These are phyloP conservation scores for Herpetomonas tarakana DNA, from an alignment of 208 protist species.

Conservation along the genomic window DNA sequence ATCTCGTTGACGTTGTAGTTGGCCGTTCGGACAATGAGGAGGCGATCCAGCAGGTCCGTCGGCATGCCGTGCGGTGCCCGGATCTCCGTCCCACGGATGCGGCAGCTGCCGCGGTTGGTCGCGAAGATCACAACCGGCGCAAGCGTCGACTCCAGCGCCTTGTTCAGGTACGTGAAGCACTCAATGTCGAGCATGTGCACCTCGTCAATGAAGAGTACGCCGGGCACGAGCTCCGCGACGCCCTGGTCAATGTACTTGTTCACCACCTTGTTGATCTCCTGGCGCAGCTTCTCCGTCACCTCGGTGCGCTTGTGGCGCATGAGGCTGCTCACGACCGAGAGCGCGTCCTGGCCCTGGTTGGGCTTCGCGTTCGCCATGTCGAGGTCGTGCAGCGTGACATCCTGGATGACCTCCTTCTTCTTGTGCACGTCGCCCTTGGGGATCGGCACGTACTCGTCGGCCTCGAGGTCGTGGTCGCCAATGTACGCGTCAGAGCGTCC, in stretches of 20 bases:
- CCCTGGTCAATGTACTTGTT: slow-evolving; percentile 99
- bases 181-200: slow-evolving; percentile 99
- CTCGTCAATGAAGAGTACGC: slow-evolving; percentile 99
- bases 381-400: slow-evolving; percentile 99
- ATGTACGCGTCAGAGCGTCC: slow-evolving; percentile 96
- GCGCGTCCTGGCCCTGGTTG: slow-evolving; percentile 96
- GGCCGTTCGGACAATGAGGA: slow-evolving; percentile 98
- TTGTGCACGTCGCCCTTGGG: slow-evolving; percentile 99
- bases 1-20: slow-evolving; percentile 97
- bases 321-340: slow-evolving; percentile 97
- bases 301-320: slow-evolving; percentile 99
- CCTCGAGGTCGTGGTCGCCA: slow-evolving; percentile 97
- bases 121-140: slow-evolving; percentile 99
- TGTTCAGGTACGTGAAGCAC: slow-evolving; percentile 99
- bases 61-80: slow-evolving; percentile 99
- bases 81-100: slow-evolving; percentile 97
- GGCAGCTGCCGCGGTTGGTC: slow-evolving; percentile 98
- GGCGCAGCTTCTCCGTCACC: slow-evolving; percentile 99
- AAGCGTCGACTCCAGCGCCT: slow-evolving; percentile 98
- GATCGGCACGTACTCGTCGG: slow-evolving; percentile 99
- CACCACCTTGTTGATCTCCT: slow-evolving; percentile 99
- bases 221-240: slow-evolving; percentile 99
- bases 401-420: slow-evolving; percentile 99
- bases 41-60: slow-evolving; percentile 99
- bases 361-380: slow-evolving; percentile 99